phyloP scores from a whole-genome alignment of 1,284 basidiomycete genomes.

The Phaffia rhodozyma region DNA sequence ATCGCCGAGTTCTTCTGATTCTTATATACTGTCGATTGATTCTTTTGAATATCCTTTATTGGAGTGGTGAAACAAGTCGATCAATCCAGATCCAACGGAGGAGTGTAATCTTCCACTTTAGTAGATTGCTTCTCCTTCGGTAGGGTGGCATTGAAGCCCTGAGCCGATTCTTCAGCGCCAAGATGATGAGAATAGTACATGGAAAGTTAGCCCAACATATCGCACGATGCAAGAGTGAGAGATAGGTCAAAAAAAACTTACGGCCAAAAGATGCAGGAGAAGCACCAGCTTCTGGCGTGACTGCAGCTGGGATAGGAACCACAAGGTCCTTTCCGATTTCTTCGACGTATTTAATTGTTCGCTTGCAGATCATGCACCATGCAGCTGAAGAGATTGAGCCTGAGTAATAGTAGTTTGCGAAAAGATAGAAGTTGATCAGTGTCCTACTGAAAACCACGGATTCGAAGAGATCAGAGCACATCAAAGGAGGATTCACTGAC shows the following conservation, averaged over 20 bases:
- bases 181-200: background rate
- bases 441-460: background rate
- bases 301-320: background rate
- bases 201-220: background rate
- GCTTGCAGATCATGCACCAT: conserved; percentile 80
- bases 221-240: background rate
- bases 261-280: background rate
- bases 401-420: conserved; percentile 26
- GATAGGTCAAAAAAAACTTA: background rate
- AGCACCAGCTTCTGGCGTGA: background rate
- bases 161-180: background rate
- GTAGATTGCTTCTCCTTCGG: background rate
- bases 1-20: no score
- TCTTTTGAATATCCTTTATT: no score
- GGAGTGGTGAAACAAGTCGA: no score
- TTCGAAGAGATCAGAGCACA: background rate
- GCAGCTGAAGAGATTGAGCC: conserved; percentile 78
- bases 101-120: background rate
- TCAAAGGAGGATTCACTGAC: background rate
- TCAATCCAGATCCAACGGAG: conserved; percentile 11
- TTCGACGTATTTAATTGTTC: conserved; percentile 59
- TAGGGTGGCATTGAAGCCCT: background rate
- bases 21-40: no score
- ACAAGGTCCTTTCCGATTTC: conserved; percentile 48
- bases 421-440: background rate